Conservation (phyloP, 2,329 filamentous ascomycete genomes). For the Xylariaceae sp. region DNA sequence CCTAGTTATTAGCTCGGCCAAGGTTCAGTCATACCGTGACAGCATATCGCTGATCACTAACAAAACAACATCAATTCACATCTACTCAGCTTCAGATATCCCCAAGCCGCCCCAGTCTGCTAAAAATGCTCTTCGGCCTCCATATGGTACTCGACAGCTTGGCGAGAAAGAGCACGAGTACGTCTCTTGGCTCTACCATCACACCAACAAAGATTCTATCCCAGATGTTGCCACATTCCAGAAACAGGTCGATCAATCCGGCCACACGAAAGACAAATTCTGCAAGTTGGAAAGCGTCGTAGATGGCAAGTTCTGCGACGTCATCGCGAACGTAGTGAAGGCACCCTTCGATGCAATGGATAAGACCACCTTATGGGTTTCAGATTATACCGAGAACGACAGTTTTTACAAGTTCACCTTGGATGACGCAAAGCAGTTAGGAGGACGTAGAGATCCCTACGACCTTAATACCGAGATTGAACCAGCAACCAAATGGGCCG, state of each 20-base stretch:
- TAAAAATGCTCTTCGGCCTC: conserved; percentile 38
- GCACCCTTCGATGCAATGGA: conserved; percentile 53
- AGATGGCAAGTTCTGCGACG: conserved; percentile 65
- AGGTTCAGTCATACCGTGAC: conserved; percentile 50
- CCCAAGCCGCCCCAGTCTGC: conserved; percentile 50
- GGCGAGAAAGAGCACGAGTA: conserved; percentile 49
- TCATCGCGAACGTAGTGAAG: conserved; percentile 73
- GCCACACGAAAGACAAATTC: conserved; percentile 63
- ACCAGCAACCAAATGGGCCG: conserved; percentile 63
- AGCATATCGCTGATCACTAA: conserved; percentile 54
- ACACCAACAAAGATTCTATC: conserved; percentile 51
- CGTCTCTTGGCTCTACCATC: conserved; percentile 56
- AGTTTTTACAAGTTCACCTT: conserved; percentile 62
- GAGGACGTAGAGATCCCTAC: conserved; percentile 56
- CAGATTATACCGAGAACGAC: conserved; percentile 80
- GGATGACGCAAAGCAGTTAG: conserved; percentile 39
- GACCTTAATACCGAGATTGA: conserved; percentile 50
- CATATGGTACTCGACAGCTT: conserved; percentile 25
- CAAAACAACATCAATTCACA: conserved; percentile 49
- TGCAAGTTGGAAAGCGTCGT: conserved; percentile 68
- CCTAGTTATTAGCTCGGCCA: conserved; percentile 66
- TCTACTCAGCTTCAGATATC: conserved; percentile 52
- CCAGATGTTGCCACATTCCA: conserved; percentile 55
- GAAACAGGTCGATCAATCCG: conserved; percentile 46
- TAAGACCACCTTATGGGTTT: conserved; percentile 71